Conservation (phyloP, 2,329 filamentous ascomycete genomes). For the Acarospora socialis region DNA sequence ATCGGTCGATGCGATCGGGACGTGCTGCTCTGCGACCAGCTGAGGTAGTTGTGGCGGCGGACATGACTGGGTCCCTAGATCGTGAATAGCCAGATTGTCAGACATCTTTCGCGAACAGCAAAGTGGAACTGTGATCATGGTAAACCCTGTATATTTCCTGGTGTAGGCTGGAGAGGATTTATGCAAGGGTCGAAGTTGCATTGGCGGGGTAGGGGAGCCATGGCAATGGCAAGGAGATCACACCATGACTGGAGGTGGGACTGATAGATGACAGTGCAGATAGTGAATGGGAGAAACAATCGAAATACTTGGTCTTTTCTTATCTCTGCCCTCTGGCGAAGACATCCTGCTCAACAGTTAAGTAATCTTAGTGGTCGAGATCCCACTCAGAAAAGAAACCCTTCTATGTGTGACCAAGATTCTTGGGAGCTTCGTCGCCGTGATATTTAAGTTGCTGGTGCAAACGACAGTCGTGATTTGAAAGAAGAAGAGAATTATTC, state of each 20-base stretch:
- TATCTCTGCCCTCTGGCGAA: conserved; percentile 6
- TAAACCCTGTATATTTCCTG: too few relatives aligned
- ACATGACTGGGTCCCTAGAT: conserved; percentile 76
- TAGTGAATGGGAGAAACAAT: conserved; percentile 1
- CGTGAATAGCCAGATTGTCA: conserved; percentile 15
- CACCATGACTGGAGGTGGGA: not conserved
- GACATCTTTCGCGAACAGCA: too few relatives aligned
- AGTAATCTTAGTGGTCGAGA: too few relatives aligned
- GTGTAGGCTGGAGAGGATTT: not conserved
- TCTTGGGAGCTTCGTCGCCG: too few relatives aligned
- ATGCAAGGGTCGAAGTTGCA: not conserved
- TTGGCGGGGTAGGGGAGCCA: not conserved
- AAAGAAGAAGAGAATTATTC: too few relatives aligned
- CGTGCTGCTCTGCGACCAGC: conserved; percentile 83
- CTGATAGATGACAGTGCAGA: not conserved
- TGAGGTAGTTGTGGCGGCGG: conserved; percentile 82
- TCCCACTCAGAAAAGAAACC: too few relatives aligned
- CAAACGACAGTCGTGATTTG: too few relatives aligned
- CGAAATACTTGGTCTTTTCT: conserved; percentile 8
- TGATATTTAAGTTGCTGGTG: too few relatives aligned
- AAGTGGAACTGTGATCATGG: too few relatives aligned
- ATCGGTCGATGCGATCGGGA: conserved; percentile 68
- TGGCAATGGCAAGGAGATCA: not conserved
- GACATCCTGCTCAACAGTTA: not conserved
- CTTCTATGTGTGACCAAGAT: too few relatives aligned